phyloP scores from a whole-genome alignment of 2,329 filamentous ascomycete species.

The Scorias spongiosa region DNA sequence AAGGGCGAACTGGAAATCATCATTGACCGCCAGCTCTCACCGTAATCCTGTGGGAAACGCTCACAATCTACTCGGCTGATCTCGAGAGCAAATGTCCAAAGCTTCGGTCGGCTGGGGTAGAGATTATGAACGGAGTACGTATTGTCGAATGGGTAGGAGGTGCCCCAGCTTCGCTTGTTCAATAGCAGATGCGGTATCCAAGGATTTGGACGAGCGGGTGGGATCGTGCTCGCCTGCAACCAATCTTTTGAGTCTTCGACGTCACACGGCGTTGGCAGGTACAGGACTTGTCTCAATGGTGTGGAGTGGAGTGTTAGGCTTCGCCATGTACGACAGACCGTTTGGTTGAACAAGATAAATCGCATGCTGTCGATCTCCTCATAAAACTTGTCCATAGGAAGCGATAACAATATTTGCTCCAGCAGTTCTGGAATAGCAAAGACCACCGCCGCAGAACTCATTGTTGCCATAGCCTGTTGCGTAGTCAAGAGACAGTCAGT shows the following conservation, averaged over 20 bases:
- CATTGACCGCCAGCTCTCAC: slow-evolving; percentile 6
- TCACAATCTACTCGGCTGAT: slow-evolving; percentile 5
- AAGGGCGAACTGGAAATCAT: slow-evolving; percentile 8
- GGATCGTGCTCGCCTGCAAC: slow-evolving; percentile 5
- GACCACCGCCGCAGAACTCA: slow-evolving; percentile 1
- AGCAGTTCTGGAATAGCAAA: slow-evolving; percentile 6
- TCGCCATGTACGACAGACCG: slow-evolving; percentile 8
- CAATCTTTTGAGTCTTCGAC: slow-evolving; percentile 2
- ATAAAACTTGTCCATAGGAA: slow-evolving; percentile 6
- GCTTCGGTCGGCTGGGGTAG: slow-evolving; percentile 3
- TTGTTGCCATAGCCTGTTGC: too few relatives aligned
- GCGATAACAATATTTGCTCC: slow-evolving; percentile 1
- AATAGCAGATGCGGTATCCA: slow-evolving; percentile 11
- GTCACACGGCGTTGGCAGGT: slow-evolving; percentile 5
- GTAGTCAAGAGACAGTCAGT: too few relatives aligned
- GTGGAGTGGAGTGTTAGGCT: slow-evolving; percentile 5
- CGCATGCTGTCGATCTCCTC: slow-evolving; percentile 8
- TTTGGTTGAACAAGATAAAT: slow-evolving; percentile 6
- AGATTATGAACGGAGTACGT: slow-evolving; percentile 4
- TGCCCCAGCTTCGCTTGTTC: slow-evolving; percentile 10
- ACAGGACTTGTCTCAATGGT: slow-evolving; percentile 7
- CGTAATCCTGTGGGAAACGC: slow-evolving; percentile 1
- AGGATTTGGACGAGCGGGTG: slow-evolving; percentile 7
- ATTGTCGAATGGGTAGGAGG: slow-evolving; percentile 9
- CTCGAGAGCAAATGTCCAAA: slow-evolving; percentile 11